Conservation (phyloP, 1,284 basidiomycete genomes). For the Phenoliferia sp. region DNA sequence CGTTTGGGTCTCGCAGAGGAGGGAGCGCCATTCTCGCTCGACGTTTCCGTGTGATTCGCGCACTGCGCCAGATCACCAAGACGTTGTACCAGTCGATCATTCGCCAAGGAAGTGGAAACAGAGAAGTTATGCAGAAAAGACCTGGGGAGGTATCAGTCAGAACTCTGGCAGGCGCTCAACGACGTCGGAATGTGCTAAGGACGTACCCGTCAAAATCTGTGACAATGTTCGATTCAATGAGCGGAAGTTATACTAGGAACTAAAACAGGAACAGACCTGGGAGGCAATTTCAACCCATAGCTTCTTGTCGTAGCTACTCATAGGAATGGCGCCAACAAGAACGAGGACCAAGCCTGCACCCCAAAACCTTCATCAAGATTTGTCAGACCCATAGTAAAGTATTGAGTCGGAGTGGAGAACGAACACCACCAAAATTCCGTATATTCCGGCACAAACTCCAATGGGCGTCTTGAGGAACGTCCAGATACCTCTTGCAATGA, state of each 20-base stretch:
- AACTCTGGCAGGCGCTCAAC: not conserved
- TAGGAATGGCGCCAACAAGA: constrained; percentile 6
- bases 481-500: constrained; percentile 32
- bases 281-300: constrained; percentile 12
- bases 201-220: constrained; percentile 26
- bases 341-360: constrained; percentile 9
- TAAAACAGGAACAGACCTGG: not conserved
- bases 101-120: constrained; percentile 36
- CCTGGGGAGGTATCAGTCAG: no score
- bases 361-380: constrained; percentile 26
- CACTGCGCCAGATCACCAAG: constrained; percentile 27
- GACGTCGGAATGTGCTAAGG: not conserved
- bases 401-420: not conserved
- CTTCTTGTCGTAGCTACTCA: constrained; percentile 11
- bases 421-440: not conserved
- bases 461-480: constrained; percentile 39
- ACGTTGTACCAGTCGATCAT: constrained; percentile 33
- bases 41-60: constrained; percentile 7
- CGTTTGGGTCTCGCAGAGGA: constrained; percentile 13
- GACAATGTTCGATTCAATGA: not conserved
- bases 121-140: constrained; percentile 35
- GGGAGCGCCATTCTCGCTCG: not conserved
- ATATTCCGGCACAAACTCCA: constrained; percentile 34
- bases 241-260: not conserved
- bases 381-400: no score